These are phyloP conservation scores for Aquilaria agallochum DNA, from an alignment of 441 rosid genomes.

Conservation along the genomic window DNA sequence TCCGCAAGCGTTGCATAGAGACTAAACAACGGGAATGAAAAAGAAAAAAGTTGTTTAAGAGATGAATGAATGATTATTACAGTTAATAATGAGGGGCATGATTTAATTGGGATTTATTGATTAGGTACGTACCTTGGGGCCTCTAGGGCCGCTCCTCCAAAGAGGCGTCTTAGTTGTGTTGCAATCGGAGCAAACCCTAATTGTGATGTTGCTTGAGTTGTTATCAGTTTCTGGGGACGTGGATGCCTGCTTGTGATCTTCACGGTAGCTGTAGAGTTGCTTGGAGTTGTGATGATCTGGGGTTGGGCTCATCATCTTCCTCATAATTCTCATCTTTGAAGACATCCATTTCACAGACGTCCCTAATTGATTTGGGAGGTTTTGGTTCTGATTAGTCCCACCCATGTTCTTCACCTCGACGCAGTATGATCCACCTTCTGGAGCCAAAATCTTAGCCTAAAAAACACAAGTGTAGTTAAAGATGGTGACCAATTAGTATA, in stretches of 20 bases:
- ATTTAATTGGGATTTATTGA: not conserved
- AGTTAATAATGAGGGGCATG: not conserved
- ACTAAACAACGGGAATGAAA: slow-evolving; percentile 31
- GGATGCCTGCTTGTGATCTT: slow-evolving; percentile 26
- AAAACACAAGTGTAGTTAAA: not conserved
- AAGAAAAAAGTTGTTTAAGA: not conserved
- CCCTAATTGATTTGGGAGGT: slow-evolving; percentile 16
- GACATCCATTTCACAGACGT: slow-evolving; percentile 62
- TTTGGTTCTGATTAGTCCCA: slow-evolving; percentile 22
- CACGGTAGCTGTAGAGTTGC: slow-evolving; percentile 8
- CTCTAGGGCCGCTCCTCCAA: slow-evolving; percentile 96
- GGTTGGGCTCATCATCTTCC: slow-evolving; percentile 51
- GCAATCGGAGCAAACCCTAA: slow-evolving; percentile 96
- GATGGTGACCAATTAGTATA: not conserved
- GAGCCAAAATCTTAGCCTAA: slow-evolving; percentile 31
- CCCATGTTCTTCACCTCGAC: slow-evolving; percentile 39
- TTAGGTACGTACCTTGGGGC: slow-evolving; percentile 69
- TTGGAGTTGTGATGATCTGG: slow-evolving; percentile 5
- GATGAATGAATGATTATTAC: no score
- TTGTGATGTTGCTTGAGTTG: slow-evolving; percentile 32
- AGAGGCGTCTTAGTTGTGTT: slow-evolving; percentile 96
- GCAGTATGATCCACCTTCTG: slow-evolving; percentile 37
- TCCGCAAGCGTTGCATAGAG: slow-evolving; percentile 98
- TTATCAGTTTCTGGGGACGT: slow-evolving; percentile 22
- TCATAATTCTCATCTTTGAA: slow-evolving; percentile 82